Percentiles rank a stretch among this genome's conserved stretches.
These are phyloP conservation scores for Mycena chlorophos DNA, from an alignment of 768 basidiomycete genomes.

Conservation along the genomic window DNA sequence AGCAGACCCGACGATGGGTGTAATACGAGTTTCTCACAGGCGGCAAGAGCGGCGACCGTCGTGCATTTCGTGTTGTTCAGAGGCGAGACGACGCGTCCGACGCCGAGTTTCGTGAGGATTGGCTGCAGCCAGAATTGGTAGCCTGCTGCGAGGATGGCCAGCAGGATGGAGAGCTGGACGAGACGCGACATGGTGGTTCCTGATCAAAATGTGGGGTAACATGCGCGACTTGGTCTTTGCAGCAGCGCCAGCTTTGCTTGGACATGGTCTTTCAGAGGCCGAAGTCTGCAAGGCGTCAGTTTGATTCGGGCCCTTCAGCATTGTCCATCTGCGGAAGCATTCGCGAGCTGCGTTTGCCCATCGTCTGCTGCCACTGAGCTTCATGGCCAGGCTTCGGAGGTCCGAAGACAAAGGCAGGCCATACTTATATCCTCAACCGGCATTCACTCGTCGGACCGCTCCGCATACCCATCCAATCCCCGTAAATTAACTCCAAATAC, in stretches of 20 bases:
- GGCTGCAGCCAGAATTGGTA: conserved; percentile 53
- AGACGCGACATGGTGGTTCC: conserved; percentile 21
- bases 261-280: neutral
- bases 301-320: no score
- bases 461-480: neutral
- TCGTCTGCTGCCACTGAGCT: no score
- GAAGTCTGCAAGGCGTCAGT: no score
- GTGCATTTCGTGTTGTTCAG: conserved; percentile 53
- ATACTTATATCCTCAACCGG: no score
- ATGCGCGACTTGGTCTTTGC: no score
- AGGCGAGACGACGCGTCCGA: conserved; percentile 44
- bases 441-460: neutral
- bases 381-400: no score
- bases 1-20: conserved; percentile 57
- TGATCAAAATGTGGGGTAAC: conserved; percentile 5
- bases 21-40: conserved; percentile 68
- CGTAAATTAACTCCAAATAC: conserved; percentile 5
- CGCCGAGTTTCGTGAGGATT: conserved; percentile 41
- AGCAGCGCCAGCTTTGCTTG: no score
- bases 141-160: conserved; percentile 43
- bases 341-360: no score
- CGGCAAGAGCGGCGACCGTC: conserved; percentile 52
- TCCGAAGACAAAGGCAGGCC: no score
- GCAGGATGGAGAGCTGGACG: conserved; percentile 34
- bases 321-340: no score